Percentiles rank a stretch among this genome's conserved stretches.
phyloP scores from a whole-genome alignment of 2,329 filamentous ascomycete species.

The Scytalidium lignicola region DNA sequence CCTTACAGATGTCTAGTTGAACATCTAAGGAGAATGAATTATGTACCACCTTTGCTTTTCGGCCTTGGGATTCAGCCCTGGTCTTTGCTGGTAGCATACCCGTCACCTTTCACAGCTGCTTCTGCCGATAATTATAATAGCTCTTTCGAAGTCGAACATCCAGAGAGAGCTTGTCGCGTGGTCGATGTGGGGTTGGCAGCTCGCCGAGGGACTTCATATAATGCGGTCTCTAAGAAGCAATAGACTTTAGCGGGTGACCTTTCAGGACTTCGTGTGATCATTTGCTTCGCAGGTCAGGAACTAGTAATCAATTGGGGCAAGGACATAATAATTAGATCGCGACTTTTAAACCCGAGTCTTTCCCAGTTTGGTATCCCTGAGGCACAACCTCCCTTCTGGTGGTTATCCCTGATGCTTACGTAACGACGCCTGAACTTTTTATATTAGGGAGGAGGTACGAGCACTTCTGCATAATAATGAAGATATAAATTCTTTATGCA shows the following conservation, averaged over 20 bases:
- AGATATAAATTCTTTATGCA: background rate
- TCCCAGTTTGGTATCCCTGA: background rate
- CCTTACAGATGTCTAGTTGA: conserved; percentile 3
- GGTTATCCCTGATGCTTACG: background rate
- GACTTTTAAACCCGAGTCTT: background rate
- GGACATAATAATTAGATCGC: background rate
- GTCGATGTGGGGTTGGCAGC: background rate
- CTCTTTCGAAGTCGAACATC: background rate
- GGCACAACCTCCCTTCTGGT: background rate
- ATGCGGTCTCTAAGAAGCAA: background rate
- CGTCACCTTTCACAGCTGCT: conserved; percentile 28
- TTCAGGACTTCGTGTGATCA: background rate
- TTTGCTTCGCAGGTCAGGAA: background rate
- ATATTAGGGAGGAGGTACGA: background rate
- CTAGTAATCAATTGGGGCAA: background rate
- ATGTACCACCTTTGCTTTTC: conserved; percentile 52
- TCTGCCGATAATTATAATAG: conserved; percentile 8
- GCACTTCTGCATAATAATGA: background rate
- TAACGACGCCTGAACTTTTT: background rate
- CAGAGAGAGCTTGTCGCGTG: background rate
- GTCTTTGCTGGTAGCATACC: conserved; percentile 44
- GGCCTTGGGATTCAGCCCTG: conserved; percentile 53
- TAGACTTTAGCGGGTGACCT: background rate
- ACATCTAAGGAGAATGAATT: background rate
- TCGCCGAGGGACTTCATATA: background rate